Evolutionary conservation across 2,329 filamentous ascomycete species (phyloP), one percentile per base, ranked within the genome.

Genomic region (Amylocarpus encephaloides): DNA sequence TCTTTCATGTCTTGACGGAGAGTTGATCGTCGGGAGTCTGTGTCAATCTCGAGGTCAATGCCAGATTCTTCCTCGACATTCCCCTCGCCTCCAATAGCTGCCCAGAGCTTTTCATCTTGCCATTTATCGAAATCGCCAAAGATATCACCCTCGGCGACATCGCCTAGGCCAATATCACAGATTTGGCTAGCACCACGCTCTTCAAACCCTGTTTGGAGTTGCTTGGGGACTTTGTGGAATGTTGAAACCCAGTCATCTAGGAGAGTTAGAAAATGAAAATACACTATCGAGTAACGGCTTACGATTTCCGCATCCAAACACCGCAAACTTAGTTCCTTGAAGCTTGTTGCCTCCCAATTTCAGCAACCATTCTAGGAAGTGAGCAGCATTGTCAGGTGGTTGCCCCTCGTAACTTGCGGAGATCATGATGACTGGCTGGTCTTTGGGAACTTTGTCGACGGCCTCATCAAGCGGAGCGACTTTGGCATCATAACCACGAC

Each of bases 321-420:
- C 79, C 1, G 83, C 77, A 62, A 83, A 90, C 1, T 76, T 70
- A 0, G 84, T 75, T 6, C 73, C 75, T 7, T 78, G 69, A 18
- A 86, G 63, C 45, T 75, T 70, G 3, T 75, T 69, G 5, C 43
- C 51, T 13, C 49, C 26, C 10, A 59, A 9, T 5, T 56, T 52
- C 56, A 80, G 72, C 5, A 89, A 65, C 86, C 86, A 90, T 15
- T 74, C 70, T 19, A 83, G 75, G 59, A 90, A 90, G 43, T 79
- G 74, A 0, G 71, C 74, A 0, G 86, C 86, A 54, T 91, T 89
- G 53, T 88, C 83, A 0, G 85, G 79, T 0, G 86, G 83, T 48
- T 86, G 75, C 0, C 86, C 86, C 60, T 91, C 86, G 58, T 90
- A 91, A 1, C 80, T 83, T 0, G 86, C 77, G 0, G 82, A 82